Base-by-base conservation (phyloP, 352 stramenopile genomes). In the Globisporangium orthogonon region DNA sequence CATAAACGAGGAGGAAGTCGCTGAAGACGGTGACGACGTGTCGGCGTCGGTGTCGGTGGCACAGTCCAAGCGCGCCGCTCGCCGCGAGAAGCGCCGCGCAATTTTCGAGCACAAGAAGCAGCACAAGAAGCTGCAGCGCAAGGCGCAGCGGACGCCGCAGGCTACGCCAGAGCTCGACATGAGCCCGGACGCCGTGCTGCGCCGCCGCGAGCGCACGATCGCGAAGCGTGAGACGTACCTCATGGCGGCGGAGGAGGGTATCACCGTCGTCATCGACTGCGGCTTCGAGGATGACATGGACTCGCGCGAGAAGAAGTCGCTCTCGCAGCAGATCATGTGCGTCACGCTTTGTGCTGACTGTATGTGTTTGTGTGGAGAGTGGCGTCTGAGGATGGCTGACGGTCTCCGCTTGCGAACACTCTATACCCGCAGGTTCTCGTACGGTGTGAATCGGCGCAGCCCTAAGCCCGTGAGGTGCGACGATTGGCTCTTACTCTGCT, bases 281-380 rank as follows among this genome's bases (percentile, higher is more conserved):
- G 85, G 79, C 15, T 98, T 98, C 70, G 91, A 98, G 62, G 66
- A 97, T 28, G 60, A 88, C n/a, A 97, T 98, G 91, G 93, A 72
- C 2, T 66, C 77, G 31, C 96, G 95, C 56, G 94, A 98, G 67
- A 89, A 95, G 60, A 98, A 96, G 61, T 97, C 84, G 64, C 74
- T 98, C 14, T 86, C 79, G 10, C 87, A 96, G 63, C 96, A 98
- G 69, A 91, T 98, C 56, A 95, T 97, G 80, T 98, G 82, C 69
- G 88, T 63, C 10, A 40, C 5, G 23, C n/a, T 14, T 28, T 13
- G 40, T 39, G 46, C 35, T 41, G 23, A 14, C 10, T 41, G 35
- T 14, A 14, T 14, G 35, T 14, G 23, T 4, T 11, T 41, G 35
- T 14, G 9, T 3, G 35, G 3, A 41, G 7, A 15, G 9, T 41